Conservation (phyloP, 345 rosid genomes). For the Lepidium aucheri region DNA sequence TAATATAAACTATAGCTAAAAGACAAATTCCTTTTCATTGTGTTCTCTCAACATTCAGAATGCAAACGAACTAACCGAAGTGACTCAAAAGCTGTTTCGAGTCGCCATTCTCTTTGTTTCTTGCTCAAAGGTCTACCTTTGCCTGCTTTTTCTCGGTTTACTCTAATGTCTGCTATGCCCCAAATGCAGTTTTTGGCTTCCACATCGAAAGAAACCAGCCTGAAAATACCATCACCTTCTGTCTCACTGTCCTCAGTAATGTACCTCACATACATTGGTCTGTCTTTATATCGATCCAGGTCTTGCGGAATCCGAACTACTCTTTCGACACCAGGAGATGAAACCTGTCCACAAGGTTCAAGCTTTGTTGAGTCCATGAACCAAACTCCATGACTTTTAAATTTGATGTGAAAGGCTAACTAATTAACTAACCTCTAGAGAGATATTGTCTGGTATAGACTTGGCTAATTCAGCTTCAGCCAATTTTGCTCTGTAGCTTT, state of each 20-base stretch:
- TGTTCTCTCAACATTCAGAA: conserved; percentile 33
- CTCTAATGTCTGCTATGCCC: conserved; percentile 77
- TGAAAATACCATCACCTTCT: conserved; percentile 62
- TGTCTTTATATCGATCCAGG: conserved; percentile 71
- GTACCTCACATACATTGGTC: conserved; percentile 62
- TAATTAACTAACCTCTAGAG: conserved; percentile 51
- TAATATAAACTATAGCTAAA: background rate
- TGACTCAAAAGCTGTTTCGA: conserved; percentile 52
- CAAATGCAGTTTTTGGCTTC: conserved; percentile 55
- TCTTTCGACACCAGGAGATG: conserved; percentile 87
- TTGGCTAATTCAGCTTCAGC: conserved; percentile 68
- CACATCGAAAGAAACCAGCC: conserved; percentile 55
- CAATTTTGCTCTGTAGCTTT: conserved; percentile 45
- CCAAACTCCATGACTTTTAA: background rate
- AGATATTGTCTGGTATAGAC: conserved; percentile 50
- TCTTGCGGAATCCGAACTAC: conserved; percentile 74
- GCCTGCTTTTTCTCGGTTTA: conserved; percentile 80
- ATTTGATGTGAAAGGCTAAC: background rate
- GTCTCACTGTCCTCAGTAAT: conserved; percentile 16
- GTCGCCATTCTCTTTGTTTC: conserved; percentile 81
- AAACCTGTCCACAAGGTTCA: conserved; percentile 44
- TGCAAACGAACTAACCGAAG: conserved; percentile 54
- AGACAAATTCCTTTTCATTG: background rate
- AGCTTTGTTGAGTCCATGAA: background rate
- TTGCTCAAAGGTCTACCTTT: conserved; percentile 88